Base-by-base conservation (phyloP, 2,329 filamentous ascomycete genomes). In the Lizonia empirigonia region DNA sequence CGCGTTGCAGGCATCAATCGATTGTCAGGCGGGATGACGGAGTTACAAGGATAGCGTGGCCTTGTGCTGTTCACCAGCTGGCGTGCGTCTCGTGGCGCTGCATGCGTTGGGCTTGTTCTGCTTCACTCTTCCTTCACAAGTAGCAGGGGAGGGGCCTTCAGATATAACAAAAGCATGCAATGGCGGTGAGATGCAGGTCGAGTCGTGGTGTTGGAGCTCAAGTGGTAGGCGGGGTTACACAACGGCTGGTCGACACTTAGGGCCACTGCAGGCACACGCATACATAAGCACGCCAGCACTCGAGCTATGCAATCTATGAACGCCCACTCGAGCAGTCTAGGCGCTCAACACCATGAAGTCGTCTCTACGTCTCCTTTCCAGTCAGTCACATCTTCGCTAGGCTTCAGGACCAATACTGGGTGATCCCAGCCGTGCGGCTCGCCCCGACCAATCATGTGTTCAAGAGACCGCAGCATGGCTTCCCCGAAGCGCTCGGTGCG, bases 381-480 rank as follows among this genome's bases (percentile, higher is more conserved):
- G 19, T 38, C 41, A 55, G 55, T 67, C 68, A 68, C 67, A 66
- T 56, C 57, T 49, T 60, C 61, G 57, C 57, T 55, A 62, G 46
- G 38, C 27, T 40, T 34, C 34, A 18, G 36, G 22, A 16, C n/a
- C 23, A 19, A 23, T 44, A 49, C 51, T 58, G 68, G 59, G 46
- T 60, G 50, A 67, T 66, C 68, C 64, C 60, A 55, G 64, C 45
- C 63, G 19, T 61, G 63, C 62, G 50, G 58, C 50, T 47, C 45
- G 46, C 15, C 4, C 26, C 50, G 27, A 35, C 62, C 63, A 64
- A 60, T 65, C 47, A 50, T 23, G 19, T 22, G 15, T 12, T 1
- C 34, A 13, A 46, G 33, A 49, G 33, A 41, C 53, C 41, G 48
- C 49, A 37, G 23, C 39, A 53, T 48, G 45, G 46, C 49, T 39